phyloP scores from a whole-genome alignment of 352 stramenopile genomes.

The Pseudoperonospora humuli region DNA sequence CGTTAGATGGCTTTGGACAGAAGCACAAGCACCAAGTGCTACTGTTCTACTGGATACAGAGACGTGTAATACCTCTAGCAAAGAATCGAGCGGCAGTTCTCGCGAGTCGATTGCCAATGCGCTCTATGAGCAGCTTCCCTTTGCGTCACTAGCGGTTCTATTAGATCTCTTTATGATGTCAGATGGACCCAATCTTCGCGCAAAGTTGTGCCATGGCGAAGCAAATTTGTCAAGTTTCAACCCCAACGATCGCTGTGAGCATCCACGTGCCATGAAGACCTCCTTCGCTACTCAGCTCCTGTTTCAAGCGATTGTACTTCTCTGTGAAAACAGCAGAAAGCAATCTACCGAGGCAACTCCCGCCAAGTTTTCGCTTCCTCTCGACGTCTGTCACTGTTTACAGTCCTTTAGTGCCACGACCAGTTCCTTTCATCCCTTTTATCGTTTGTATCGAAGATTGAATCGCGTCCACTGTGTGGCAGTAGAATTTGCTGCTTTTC shows the following conservation, averaged over 20 bases:
- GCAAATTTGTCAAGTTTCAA: conserved; percentile 30
- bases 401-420: conserved; percentile 18
- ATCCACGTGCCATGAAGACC: not conserved
- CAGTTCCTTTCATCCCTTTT: conserved; percentile 56
- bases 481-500: conserved; percentile 20
- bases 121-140: conserved; percentile 41
- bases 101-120: too few species aligned
- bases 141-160: conserved; percentile 31
- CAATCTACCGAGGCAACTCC: not conserved
- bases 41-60: conserved; percentile 18
- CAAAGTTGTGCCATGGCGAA: conserved; percentile 69
- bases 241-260: not conserved
- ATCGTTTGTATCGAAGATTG: conserved; percentile 29
- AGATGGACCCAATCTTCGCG: conserved; percentile 49
- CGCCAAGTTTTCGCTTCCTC: not conserved
- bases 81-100: not conserved
- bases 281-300: conserved; percentile 32
- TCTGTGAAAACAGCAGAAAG: conserved; percentile 14
- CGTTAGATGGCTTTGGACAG: conserved; percentile 69
- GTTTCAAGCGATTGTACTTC: conserved; percentile 24
- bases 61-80: not conserved
- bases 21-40: conserved; percentile 72
- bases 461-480: conserved; percentile 2
- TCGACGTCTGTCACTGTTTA: conserved; percentile 1
- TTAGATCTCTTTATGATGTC: conserved; percentile 79